These are phyloP conservation scores for Dictyostelium discoideum DNA, from an alignment of 78 protist species.

Conservation along the genomic window DNA sequence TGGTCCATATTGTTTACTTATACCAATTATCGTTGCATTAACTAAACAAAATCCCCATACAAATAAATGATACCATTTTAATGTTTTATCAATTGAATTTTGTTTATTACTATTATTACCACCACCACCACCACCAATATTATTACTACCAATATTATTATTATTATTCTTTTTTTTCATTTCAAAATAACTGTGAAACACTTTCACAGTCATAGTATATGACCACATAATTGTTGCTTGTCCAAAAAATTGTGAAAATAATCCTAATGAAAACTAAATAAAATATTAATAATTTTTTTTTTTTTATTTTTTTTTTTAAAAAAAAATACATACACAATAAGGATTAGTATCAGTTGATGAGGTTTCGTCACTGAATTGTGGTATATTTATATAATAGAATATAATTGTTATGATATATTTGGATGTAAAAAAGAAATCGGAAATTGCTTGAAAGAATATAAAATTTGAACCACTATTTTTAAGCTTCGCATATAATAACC, in stretches of 20 bases:
- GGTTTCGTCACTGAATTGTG: slow-evolving; percentile 5
- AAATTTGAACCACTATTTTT: slow-evolving; percentile 46
- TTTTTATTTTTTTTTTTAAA: neutral
- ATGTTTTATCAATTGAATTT: neutral
- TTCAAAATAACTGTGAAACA: slow-evolving; percentile 24
- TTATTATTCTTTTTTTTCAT: neutral
- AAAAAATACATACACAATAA: neutral
- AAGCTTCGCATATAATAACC: slow-evolving; percentile 39
- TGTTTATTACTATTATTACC: neutral
- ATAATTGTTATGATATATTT: slow-evolving; percentile 44
- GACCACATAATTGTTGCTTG: slow-evolving; percentile 68
- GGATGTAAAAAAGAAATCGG: slow-evolving; percentile 51
- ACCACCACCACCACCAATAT: neutral
- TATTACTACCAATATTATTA: neutral
- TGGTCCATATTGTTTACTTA: slow-evolving; percentile 58
- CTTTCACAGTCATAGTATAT: slow-evolving; percentile 58
- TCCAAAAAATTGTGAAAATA: slow-evolving; percentile 46
- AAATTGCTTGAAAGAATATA: slow-evolving; percentile 42
- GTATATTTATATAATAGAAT: slow-evolving; percentile 17
- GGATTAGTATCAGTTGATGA: neutral
- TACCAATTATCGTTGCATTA: slow-evolving; percentile 39
- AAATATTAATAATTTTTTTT: neutral
- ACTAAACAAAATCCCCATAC: slow-evolving; percentile 61
- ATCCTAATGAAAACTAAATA: slow-evolving; percentile 15
- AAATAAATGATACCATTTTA: slow-evolving; percentile 47